These are phyloP conservation scores for Chytriomyces confervae DNA, from an alignment of 192 early-diverging fungal species.

Conservation along the genomic window DNA sequence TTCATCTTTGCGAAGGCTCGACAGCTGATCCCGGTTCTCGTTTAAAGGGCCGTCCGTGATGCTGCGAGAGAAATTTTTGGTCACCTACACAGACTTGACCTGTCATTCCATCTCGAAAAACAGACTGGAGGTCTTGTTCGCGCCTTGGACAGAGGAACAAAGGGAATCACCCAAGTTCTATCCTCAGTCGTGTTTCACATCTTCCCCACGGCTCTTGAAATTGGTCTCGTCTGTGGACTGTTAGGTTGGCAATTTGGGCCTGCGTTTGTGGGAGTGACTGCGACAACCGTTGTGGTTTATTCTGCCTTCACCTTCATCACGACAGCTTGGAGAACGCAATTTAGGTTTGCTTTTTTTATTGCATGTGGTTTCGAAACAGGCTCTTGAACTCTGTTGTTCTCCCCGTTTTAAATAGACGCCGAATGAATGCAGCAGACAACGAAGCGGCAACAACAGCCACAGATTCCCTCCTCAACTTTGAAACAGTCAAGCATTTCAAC, in stretches of 20 bases:
- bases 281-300: conserved; percentile 69
- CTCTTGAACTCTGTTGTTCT: conserved; percentile 38
- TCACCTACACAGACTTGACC: conserved; percentile 87
- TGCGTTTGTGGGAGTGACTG: conserved; percentile 84
- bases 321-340: conserved; percentile 81
- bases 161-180: conserved; percentile 96
- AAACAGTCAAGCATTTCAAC: conserved; percentile 96
- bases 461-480: conserved; percentile 96
- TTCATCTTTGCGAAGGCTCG: background rate
- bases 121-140: conserved; percentile 97
- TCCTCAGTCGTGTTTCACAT: conserved; percentile 95
- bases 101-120: conserved; percentile 88
- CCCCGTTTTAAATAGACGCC: conserved; percentile 59
- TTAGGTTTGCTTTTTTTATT: conserved; percentile 32
- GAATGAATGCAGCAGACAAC: conserved; percentile 97
- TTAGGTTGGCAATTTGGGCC: conserved; percentile 76
- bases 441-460: conserved; percentile 91
- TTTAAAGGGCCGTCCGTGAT: conserved; percentile 83
- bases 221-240: conserved; percentile 93
- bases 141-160: conserved; percentile 88
- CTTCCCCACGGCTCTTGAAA: conserved; percentile 92
- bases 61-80: conserved; percentile 88
- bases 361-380: conserved; percentile 49
- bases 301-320: conserved; percentile 66
- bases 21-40: background rate